Percentiles rank a stretch among this genome's conserved stretches.
These are phyloP conservation scores for Ceratocystis alfenasii DNA, from an alignment of 2,329 filamentous ascomycete species.

Conservation along the genomic window DNA sequence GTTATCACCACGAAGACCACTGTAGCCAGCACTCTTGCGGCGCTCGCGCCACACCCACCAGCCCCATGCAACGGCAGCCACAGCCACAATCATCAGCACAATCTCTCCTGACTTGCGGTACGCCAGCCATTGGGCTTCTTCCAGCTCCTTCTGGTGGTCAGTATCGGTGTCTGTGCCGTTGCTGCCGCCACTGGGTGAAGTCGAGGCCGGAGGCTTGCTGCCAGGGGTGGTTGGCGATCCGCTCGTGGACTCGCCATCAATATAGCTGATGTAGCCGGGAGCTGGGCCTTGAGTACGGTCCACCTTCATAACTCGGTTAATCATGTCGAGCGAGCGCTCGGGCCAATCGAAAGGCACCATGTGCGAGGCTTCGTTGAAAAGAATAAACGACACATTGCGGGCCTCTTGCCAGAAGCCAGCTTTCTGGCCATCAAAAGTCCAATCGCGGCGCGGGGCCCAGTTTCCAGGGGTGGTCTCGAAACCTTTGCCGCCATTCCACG, in stretches of 20 bases:
- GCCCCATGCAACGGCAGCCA: conserved; percentile 64
- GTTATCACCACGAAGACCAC: conserved; percentile 34
- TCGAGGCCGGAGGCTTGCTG: conserved; percentile 47
- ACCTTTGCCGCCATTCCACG: conserved; percentile 83
- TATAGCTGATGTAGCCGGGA: conserved; percentile 47
- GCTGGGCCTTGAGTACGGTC: conserved; percentile 79
- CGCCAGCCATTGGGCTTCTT: conserved; percentile 75
- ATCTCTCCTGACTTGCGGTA: conserved; percentile 82
- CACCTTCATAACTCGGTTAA: conserved; percentile 89
- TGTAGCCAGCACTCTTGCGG: conserved; percentile 44
- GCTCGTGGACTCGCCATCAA: conserved; percentile 56
- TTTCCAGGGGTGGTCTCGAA: conserved; percentile 80
- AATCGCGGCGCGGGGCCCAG: conserved; percentile 83
- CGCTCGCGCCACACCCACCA: conserved; percentile 55
- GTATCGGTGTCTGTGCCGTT: conserved; percentile 45
- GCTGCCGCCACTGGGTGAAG: conserved; percentile 39
- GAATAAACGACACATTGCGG: conserved; percentile 86
- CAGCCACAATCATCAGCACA: conserved; percentile 67
- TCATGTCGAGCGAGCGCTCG: conserved; percentile 81
- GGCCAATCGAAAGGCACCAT: conserved; percentile 97
- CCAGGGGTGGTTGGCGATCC: conserved; percentile 48
- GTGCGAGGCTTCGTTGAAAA: conserved; percentile 91
- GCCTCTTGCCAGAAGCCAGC: conserved; percentile 92
- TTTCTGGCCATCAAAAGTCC: conserved; percentile 80
- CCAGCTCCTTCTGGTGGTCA: conserved; percentile 58